A percentile compares a stretch with the other conserved stretches of the same genome.
Conservation (phyloP, 1,284 basidiomycete genomes). For the Inonotus obliquus region DNA sequence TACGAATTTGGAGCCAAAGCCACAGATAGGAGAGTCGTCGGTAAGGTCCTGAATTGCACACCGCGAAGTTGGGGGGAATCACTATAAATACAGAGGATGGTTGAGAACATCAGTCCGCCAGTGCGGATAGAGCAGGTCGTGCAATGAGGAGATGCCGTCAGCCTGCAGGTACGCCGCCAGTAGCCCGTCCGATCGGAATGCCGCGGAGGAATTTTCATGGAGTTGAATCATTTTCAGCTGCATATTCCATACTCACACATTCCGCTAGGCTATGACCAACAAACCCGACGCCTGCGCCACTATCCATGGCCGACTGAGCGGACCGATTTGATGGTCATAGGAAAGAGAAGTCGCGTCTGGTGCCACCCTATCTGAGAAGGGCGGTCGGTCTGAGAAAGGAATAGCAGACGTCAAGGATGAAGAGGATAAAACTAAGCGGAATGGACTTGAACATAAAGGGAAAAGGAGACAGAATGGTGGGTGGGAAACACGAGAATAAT, state of each 20-base stretch:
- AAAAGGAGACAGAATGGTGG: neutral
- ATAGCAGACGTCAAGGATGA: neutral
- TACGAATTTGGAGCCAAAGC: neutral
- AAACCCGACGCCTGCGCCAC: conserved; percentile 7
- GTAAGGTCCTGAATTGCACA: neutral
- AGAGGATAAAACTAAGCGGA: neutral
- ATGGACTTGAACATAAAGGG: neutral
- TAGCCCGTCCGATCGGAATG: neutral
- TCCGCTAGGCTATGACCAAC: conserved; percentile 10
- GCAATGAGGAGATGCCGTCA: neutral
- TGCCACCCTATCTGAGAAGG: neutral
- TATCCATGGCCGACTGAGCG: neutral
- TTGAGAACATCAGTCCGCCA: neutral
- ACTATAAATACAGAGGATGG: neutral
- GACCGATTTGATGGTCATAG: conserved; percentile 16
- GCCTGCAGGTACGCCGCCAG: neutral
- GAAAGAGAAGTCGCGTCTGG: conserved; percentile 3
- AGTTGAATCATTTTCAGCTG: neutral
- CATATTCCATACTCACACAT: neutral
- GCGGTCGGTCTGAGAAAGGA: too few species aligned
- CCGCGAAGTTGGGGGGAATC: neutral
- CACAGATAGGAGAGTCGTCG: neutral
- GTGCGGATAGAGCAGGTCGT: neutral
- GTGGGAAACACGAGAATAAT: neutral
- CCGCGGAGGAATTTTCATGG: neutral